Evolutionary conservation across 768 basidiomycete species (phyloP).

Genomic region (Collybiopsis luxurians): DNA sequence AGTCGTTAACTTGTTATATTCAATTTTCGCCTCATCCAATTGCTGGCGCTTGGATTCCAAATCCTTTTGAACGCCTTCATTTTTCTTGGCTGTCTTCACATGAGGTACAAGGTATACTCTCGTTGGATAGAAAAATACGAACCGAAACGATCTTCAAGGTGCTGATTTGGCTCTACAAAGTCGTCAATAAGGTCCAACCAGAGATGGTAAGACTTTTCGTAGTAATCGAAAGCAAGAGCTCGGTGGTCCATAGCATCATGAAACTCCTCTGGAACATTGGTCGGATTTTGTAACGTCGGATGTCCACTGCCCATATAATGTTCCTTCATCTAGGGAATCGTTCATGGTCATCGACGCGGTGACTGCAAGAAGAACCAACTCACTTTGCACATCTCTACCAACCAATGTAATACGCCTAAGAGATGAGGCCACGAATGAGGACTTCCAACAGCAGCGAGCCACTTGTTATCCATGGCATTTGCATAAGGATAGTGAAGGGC

Average conservation of each 20-base stretch:
- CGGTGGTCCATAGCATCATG: constrained; percentile 71
- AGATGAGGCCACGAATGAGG: constrained; percentile 92
- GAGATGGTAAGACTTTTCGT: constrained; percentile 58
- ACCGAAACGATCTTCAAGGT: constrained; percentile 80
- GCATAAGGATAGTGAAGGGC: constrained; percentile 80
- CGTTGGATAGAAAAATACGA: constrained; percentile 14
- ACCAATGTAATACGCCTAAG: constrained; percentile 89
- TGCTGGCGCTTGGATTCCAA: constrained; percentile 54
- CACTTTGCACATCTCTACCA: constrained; percentile 84
- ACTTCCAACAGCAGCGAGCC: constrained; percentile 83
- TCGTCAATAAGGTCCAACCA: constrained; percentile 70
- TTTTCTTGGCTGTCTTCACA: constrained; percentile 55
- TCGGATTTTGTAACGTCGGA: constrained; percentile 62
- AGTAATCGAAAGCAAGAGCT: constrained; percentile 77
- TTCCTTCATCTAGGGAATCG: constrained; percentile 23
- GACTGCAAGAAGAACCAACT: constrained; percentile 13
- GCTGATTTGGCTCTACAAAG: constrained; percentile 66
- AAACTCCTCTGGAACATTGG: constrained; percentile 69
- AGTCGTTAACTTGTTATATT: constrained; percentile 56
- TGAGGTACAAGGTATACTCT: neutral
- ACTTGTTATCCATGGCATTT: constrained; percentile 77
- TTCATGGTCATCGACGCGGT: constrained; percentile 10
- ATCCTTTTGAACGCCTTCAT: constrained; percentile 62
- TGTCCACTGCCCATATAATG: constrained; percentile 61
- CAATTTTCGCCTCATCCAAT: constrained; percentile 45